Evolutionary conservation across 129 eudicot species (phyloP).

Genomic region (Tagetes patula): DNA sequence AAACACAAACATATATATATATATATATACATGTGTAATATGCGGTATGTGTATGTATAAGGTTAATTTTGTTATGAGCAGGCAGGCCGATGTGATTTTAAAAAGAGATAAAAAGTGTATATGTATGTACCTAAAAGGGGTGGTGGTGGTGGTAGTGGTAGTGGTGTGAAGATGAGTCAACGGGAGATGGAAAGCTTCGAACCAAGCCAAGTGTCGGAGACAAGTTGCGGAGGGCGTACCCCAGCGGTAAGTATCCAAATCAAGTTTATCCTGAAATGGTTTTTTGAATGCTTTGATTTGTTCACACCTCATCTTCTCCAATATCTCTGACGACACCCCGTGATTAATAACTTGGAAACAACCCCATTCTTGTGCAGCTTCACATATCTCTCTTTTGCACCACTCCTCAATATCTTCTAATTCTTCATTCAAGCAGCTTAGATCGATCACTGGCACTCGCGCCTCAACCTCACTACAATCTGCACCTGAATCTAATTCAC

Average conservation of each 20-base stretch:
- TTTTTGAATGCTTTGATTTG: constrained; percentile 61
- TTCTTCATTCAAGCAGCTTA: constrained; percentile 37
- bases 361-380: constrained; percentile 88
- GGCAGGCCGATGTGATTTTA: too few relatives aligned
- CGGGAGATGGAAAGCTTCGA: constrained; percentile 81
- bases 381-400: constrained; percentile 64
- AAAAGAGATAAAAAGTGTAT: too few relatives aligned
- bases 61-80: not conserved
- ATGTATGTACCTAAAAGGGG: constrained; percentile 40
- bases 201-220: constrained; percentile 67
- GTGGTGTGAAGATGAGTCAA: constrained; percentile 37
- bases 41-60: too few relatives aligned
- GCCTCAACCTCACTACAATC: constrained; percentile 19
- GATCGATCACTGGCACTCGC: constrained; percentile 71
- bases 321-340: constrained; percentile 46
- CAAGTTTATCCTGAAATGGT: constrained; percentile 57
- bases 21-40: too few relatives aligned
- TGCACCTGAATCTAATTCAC: too few relatives aligned
- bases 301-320: constrained; percentile 56
- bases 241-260: constrained; percentile 66
- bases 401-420: constrained; percentile 29
- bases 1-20: too few relatives aligned
- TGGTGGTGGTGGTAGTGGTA: not conserved
- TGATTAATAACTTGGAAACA: constrained; percentile 82
- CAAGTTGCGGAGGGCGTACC: constrained; percentile 76